Conservation (phyloP, 345 rosid genomes). For the Excoecaria agallocha region DNA sequence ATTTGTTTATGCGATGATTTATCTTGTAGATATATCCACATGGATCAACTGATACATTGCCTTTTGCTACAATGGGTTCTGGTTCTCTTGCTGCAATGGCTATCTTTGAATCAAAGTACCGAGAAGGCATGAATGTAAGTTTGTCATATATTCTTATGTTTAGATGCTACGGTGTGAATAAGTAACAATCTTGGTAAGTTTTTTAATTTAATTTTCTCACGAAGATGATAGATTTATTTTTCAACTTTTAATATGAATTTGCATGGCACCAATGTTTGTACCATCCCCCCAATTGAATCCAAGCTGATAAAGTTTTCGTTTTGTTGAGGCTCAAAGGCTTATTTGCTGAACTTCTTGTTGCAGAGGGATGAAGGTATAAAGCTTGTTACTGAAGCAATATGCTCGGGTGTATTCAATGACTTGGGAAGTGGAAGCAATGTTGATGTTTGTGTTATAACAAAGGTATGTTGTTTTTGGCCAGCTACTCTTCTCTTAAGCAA, state of each 20-base stretch:
- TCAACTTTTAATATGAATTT: not conserved
- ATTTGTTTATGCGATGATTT: conserved; percentile 17
- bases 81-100: conserved; percentile 92
- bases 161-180: conserved; percentile 8
- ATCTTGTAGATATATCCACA: conserved; percentile 71
- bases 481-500: conserved; percentile 4
- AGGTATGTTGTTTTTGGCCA: conserved; percentile 41
- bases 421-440: conserved; percentile 93
- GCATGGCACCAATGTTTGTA: not conserved
- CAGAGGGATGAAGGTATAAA: conserved; percentile 77
- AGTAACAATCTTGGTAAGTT: not conserved
- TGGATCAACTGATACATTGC: conserved; percentile 82
- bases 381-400: conserved; percentile 67
- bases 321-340: not conserved
- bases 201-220: not conserved
- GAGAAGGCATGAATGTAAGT: conserved; percentile 71
- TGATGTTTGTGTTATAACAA: conserved; percentile 80
- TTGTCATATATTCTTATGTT: not conserved
- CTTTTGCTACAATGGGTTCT: conserved; percentile 90
- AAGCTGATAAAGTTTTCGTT: no score
- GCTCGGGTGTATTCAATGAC: conserved; percentile 49
- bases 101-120: conserved; percentile 72
- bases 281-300: not conserved
- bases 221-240: not conserved
- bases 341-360: conserved; percentile 3